Percentiles rank a stretch among this genome's conserved stretches.
Evolutionary conservation across 345 rosid species (phyloP).

Genomic region (Citrus australasica): DNA sequence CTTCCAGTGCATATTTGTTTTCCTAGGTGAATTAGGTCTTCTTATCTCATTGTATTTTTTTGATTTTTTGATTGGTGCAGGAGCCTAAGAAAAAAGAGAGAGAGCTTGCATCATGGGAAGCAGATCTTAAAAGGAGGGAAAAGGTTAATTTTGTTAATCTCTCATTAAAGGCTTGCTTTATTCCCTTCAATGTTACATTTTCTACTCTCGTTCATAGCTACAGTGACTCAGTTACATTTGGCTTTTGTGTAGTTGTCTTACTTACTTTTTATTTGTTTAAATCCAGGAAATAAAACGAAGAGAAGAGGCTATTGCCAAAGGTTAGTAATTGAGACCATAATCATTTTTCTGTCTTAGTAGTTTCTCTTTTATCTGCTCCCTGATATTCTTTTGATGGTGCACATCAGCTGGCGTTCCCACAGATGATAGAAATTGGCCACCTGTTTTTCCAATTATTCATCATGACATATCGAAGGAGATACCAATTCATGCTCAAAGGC

Average conservation of each 20-base stretch:
- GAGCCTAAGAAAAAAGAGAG: slow-evolving; percentile 68
- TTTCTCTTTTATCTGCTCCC: background rate
- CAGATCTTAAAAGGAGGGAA: slow-evolving; percentile 87
- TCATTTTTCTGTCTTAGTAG: background rate
- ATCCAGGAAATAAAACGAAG: slow-evolving; percentile 72
- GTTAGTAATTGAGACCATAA: slow-evolving; percentile 25
- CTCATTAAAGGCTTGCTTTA: background rate
- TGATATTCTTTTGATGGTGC: slow-evolving; percentile 1
- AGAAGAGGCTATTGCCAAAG: slow-evolving; percentile 65
- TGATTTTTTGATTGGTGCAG: slow-evolving; percentile 26
- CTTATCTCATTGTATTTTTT: slow-evolving; percentile 14
- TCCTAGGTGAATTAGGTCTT: background rate
- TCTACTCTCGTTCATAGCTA: background rate
- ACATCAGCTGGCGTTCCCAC: slow-evolving; percentile 68
- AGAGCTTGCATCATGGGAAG: slow-evolving; percentile 88
- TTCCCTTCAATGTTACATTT: background rate
- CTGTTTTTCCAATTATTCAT: slow-evolving; percentile 90
- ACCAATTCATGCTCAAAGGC: slow-evolving; percentile 90
- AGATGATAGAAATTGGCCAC: slow-evolving; percentile 93
- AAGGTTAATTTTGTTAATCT: slow-evolving; percentile 33
- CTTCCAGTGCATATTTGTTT: background rate
- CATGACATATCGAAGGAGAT: slow-evolving; percentile 96
- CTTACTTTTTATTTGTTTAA: slow-evolving; percentile 15
- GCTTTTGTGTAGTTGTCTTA: background rate
- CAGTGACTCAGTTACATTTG: background rate